Conservation (phyloP, 129 eudicot genomes). For the Escallonia rubra region DNA sequence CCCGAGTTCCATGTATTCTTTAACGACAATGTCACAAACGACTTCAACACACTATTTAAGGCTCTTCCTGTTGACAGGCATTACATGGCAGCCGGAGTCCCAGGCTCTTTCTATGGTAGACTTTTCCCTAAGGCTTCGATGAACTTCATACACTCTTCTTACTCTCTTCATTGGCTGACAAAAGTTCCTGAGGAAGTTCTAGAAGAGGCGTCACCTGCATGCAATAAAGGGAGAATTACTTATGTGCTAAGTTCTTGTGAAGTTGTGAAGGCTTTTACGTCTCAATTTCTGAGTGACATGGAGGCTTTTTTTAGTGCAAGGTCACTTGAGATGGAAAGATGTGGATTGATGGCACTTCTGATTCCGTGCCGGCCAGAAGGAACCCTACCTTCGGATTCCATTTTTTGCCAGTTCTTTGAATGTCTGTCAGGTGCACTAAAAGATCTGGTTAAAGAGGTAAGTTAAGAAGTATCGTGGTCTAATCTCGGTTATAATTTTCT, state of each 20-base stretch:
- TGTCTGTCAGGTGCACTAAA: slow-evolving; percentile 3
- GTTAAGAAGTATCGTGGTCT: too few species aligned
- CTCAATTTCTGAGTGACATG: not conserved
- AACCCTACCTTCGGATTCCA: not conserved
- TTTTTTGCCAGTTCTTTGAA: not conserved
- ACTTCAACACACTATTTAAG: slow-evolving; percentile 13
- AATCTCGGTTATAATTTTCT: too few species aligned
- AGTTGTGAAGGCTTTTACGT: slow-evolving; percentile 7
- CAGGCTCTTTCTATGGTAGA: slow-evolving; percentile 16
- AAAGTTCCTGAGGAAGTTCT: not conserved
- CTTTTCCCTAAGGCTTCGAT: slow-evolving; percentile 19
- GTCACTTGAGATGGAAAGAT: not conserved
- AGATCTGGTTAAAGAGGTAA: slow-evolving; percentile 7
- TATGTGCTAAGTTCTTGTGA: not conserved
- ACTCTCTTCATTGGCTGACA: slow-evolving; percentile 21
- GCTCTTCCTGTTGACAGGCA: slow-evolving; percentile 16
- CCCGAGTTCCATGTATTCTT: slow-evolving; percentile 7
- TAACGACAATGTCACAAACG: not conserved
- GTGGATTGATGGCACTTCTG: not conserved
- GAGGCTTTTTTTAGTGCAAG: slow-evolving; percentile 1
- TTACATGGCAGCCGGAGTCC: slow-evolving; percentile 16
- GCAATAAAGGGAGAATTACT: slow-evolving; percentile 7
- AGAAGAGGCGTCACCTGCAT: not conserved
- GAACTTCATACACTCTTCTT: slow-evolving; percentile 17
- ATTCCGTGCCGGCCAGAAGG: not conserved